Percentiles rank a stretch among this genome's conserved stretches.
These are phyloP conservation scores for Roridomyces roridus DNA, from an alignment of 768 basidiomycete genomes.

Conservation along the genomic window DNA sequence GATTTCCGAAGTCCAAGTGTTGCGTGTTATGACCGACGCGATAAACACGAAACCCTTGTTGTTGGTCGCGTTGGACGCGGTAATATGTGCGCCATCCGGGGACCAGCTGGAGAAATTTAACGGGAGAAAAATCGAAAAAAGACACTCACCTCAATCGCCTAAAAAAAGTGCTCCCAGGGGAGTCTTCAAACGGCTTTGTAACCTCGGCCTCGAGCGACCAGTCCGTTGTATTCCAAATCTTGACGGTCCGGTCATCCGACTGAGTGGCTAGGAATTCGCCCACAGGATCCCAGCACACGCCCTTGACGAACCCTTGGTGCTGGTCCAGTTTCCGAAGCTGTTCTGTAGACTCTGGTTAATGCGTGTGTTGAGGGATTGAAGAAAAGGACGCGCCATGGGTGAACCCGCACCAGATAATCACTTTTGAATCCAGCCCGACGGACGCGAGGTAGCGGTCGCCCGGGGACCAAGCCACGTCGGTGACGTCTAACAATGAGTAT, in stretches of 20 bases:
- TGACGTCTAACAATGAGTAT: conserved; percentile 69
- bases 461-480: conserved; percentile 94
- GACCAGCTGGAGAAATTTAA: conserved; percentile 78
- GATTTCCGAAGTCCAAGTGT: conserved; percentile 89
- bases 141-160: conserved; percentile 76
- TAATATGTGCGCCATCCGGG: conserved; percentile 98
- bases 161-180: conserved; percentile 95
- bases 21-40: conserved; percentile 91
- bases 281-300: conserved; percentile 98
- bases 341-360: conserved; percentile 52
- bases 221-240: conserved; percentile 94
- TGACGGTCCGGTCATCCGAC: conserved; percentile 95
- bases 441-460: conserved; percentile 93
- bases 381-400: conserved; percentile 71
- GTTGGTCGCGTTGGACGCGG: conserved; percentile 96
- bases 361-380: neutral
- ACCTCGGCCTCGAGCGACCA: conserved; percentile 89
- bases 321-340: conserved; percentile 82
- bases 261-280: conserved; percentile 98
- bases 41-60: conserved; percentile 97
- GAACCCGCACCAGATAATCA: conserved; percentile 93
- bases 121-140: neutral
- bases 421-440: conserved; percentile 89
- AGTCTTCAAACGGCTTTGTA: conserved; percentile 89
- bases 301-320: conserved; percentile 97